Percentiles rank a stretch among this genome's conserved stretches.
These are phyloP conservation scores for Pseudogymnoascus sp. DNA, from an alignment of 2,329 filamentous ascomycete genomes.

Conservation along the genomic window DNA sequence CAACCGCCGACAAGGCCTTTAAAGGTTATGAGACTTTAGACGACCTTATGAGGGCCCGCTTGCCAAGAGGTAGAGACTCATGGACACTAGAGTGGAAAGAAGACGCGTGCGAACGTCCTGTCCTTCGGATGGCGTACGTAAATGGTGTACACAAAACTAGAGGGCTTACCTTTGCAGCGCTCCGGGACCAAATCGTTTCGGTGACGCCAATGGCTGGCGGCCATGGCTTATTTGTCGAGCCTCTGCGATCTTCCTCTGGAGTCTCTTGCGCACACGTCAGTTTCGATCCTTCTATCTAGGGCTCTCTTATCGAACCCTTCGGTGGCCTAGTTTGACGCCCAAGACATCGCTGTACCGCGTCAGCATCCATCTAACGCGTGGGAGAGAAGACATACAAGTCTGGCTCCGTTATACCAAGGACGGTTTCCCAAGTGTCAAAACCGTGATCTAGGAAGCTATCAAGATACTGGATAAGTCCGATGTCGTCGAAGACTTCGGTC, in stretches of 20 bases:
- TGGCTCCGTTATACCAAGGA: constrained; percentile 76
- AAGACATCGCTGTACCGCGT: constrained; percentile 53
- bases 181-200: too few species aligned
- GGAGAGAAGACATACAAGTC: constrained; percentile 27
- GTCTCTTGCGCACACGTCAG: too few species aligned
- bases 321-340: constrained; percentile 72
- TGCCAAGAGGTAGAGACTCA: too few species aligned
- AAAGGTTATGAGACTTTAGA: too few species aligned
- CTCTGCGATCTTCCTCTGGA: too few species aligned
- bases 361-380: constrained; percentile 12
- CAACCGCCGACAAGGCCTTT: too few species aligned
- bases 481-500: constrained; percentile 59
- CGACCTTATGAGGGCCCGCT: too few species aligned
- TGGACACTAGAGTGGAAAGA: too few species aligned
- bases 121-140: too few species aligned
- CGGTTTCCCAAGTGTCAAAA: constrained; percentile 78
- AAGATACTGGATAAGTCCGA: constrained; percentile 73
- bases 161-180: too few species aligned
- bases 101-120: too few species aligned
- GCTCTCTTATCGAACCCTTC: constrained; percentile 52
- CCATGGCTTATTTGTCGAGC: constrained; percentile 53
- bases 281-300: constrained; percentile 11
- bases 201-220: constrained; percentile 29
- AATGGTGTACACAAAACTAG: too few species aligned
- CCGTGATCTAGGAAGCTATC: constrained; percentile 67